Evolutionary conservation across 1,139 yeast species (phyloP).

Genomic region (Magnusiomyces sp.): DNA sequence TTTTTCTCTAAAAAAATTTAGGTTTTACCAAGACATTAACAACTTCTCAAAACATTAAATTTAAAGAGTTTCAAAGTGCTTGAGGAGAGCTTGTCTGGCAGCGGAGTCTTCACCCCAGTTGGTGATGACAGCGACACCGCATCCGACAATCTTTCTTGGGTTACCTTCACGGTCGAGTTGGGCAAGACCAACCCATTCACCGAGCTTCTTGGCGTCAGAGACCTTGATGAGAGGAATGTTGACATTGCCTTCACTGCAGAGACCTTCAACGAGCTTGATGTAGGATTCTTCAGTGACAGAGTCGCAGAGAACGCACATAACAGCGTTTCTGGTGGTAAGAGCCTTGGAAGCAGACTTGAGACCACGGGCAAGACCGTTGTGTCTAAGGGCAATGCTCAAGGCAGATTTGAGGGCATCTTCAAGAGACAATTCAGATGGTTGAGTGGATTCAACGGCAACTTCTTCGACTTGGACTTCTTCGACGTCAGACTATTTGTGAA

Average conservation of each 20-base stretch:
- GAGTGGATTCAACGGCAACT: constrained; percentile 70
- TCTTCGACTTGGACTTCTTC: constrained; percentile 46
- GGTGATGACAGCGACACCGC: constrained; percentile 98
- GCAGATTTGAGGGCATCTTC: constrained; percentile 99
- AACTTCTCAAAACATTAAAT: too few relatives aligned
- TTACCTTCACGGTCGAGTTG: constrained; percentile 99
- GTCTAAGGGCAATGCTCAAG: constrained; percentile 94
- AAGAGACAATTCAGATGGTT: constrained; percentile 81
- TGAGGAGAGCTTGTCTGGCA: constrained; percentile 94
- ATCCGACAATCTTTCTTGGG: constrained; percentile 99
- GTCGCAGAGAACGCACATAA: constrained; percentile 95
- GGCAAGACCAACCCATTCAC: constrained; percentile 99
- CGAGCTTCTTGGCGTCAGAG: constrained; percentile 98
- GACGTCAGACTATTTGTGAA: constrained; percentile 32
- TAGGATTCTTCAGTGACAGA: constrained; percentile 97
- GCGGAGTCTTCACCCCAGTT: constrained; percentile 99
- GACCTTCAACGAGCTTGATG: constrained; percentile 97
- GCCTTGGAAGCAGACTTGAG: constrained; percentile 99
- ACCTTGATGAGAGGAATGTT: constrained; percentile 98
- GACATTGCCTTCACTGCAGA: constrained; percentile 95
- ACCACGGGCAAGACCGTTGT: constrained; percentile 99
- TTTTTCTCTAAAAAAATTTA: too few relatives aligned
- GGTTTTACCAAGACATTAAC: too few relatives aligned
- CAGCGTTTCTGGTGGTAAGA: constrained; percentile 88
- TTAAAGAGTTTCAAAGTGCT: constrained; percentile 90